Evolutionary conservation across 352 stramenopile species (phyloP), one percentile per base, ranked within the genome.

Genomic region (Pythium brassicae): DNA sequence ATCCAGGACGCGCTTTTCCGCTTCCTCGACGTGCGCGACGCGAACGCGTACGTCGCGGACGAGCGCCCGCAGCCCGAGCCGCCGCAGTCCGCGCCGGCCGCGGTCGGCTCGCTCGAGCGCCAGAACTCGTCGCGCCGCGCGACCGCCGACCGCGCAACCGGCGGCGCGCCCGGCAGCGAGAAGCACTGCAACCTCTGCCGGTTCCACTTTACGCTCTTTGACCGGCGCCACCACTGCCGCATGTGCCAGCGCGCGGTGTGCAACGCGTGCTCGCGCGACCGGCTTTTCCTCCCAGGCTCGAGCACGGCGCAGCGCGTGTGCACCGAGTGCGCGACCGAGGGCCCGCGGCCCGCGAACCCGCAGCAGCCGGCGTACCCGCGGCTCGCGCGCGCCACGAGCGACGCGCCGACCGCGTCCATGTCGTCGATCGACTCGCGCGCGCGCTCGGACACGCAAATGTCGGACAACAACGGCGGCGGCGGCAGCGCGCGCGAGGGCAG

Each of bases 141-240:
- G 23, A 72, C 88, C 49, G 79, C 66, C 50, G 87, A 83, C 61
- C 90, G 86, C 62, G 72, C 69, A 55, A 78, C 81, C 62, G 32
- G 32, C 32, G 32, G 8, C 2, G 32, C 32, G 2, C 68, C 71
- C 43, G 80, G 69, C 53, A 95, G 86, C 58, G 84, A 91, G 66
- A 90, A 90, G 66, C 82, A 95, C 68, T 96, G 86, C 68, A 94
- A 96, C 64, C 63, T 93, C 53, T 96, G 86, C 64, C 62, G 94
- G 39, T 94, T 94, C 68, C 83, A 93, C 71, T 96, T 96, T 54
- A 94, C 84, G 56, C 81, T 96, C 53, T 94, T 96, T 50, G 83
- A 94, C 55, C 83, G 86, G 19, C 85, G 86, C 49, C 86, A 96
- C 59, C 86, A 96, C 60, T 96, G 86, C 53, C 86, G 86, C 47